These are phyloP conservation scores for Candida sp. DNA, from an alignment of 1,139 yeast genomes.

Conservation along the genomic window DNA sequence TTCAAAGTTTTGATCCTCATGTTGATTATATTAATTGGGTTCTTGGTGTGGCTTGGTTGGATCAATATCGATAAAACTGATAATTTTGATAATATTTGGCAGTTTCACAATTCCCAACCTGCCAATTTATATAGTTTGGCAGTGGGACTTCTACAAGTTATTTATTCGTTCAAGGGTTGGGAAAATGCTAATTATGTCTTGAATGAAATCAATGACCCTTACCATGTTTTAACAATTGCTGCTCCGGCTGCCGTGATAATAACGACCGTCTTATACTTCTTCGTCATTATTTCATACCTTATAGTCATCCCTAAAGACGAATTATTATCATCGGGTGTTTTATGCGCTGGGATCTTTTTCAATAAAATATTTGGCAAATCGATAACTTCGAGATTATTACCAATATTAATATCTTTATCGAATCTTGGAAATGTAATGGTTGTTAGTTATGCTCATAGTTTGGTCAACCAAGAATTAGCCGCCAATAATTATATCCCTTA, in stretches of 20 bases:
- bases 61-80: constrained; percentile 21
- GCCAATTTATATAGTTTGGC: constrained; percentile 31
- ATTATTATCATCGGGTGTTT: constrained; percentile 58
- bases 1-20: constrained; percentile 39
- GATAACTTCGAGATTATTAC: constrained; percentile 59
- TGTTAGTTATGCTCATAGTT: constrained; percentile 75
- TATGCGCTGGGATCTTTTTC: constrained; percentile 74
- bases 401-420: constrained; percentile 71
- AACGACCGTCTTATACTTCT: constrained; percentile 60
- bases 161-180: constrained; percentile 42
- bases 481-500: constrained; percentile 72
- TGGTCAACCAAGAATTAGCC: constrained; percentile 74
- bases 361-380: constrained; percentile 67
- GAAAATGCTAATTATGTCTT: constrained; percentile 45
- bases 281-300: constrained; percentile 70
- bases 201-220: constrained; percentile 51
- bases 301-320: constrained; percentile 71
- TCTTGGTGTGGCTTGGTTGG: constrained; percentile 20
- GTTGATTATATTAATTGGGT: constrained; percentile 37
- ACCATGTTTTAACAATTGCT: constrained; percentile 62
- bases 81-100: constrained; percentile 28
- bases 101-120: constrained; percentile 14
- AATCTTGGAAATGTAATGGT: constrained; percentile 78
- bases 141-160: constrained; percentile 39
- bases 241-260: constrained; percentile 67